Conservation (phyloP, 768 basidiomycete genomes). For the Amanita polypyramis region DNA sequence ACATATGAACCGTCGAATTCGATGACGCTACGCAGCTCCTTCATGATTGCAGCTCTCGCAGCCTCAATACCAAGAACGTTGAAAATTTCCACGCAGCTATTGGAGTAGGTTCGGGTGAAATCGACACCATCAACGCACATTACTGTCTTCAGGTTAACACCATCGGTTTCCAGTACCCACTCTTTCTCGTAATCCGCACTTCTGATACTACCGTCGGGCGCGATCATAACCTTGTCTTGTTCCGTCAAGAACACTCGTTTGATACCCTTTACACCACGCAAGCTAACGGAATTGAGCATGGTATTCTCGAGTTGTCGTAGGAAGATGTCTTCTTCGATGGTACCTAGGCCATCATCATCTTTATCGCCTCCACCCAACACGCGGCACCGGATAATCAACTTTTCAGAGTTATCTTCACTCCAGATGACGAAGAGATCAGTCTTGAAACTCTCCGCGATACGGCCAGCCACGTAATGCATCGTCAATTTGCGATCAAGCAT, state of each 20-base stretch:
- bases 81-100: slow-evolving; percentile 94
- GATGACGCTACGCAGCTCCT: slow-evolving; percentile 89
- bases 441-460: slow-evolving; percentile 91
- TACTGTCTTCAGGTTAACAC: slow-evolving; percentile 90
- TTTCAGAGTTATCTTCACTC: slow-evolving; percentile 98
- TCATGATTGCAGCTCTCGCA: slow-evolving; percentile 88
- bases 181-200: slow-evolving; percentile 63
- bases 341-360: slow-evolving; percentile 68
- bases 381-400: slow-evolving; percentile 94
- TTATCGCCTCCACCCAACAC: slow-evolving; percentile 79
- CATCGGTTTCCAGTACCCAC: slow-evolving; percentile 97
- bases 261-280: slow-evolving; percentile 89
- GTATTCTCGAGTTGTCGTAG: slow-evolving; percentile 92
- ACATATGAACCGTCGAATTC: slow-evolving; percentile 99
- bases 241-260: slow-evolving; percentile 89
- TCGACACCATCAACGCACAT: slow-evolving; percentile 96
- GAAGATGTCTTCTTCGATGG: slow-evolving; percentile 90
- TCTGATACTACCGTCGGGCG: slow-evolving; percentile 55
- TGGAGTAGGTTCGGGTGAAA: slow-evolving; percentile 87
- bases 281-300: slow-evolving; percentile 89
- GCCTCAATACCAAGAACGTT: slow-evolving; percentile 95
- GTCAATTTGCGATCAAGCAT: slow-evolving; percentile 96
- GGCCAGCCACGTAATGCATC: slow-evolving; percentile 89
- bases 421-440: slow-evolving; percentile 96
- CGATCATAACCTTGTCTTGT: slow-evolving; percentile 67